Evolutionary conservation across 202 grass and related monocot genomes (phyloP), one percentile per base, ranked within the genome.

Genomic region (Saccharum hybrid): DNA sequence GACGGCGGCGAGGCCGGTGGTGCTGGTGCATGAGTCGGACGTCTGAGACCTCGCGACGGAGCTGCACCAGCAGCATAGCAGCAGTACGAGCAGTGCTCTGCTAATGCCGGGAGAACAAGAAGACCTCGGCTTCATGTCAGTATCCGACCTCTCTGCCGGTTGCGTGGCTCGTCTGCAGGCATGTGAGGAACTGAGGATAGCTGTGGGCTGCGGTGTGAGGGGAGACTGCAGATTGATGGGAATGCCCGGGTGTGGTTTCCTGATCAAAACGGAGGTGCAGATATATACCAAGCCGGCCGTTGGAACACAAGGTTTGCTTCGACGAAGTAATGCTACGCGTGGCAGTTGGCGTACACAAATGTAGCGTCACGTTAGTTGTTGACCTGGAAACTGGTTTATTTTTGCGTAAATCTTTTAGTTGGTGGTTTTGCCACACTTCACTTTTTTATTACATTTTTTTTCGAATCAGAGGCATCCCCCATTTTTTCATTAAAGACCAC

Each of bases 21-120:
- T 81, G 1, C 82, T 67, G 31, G 41, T n/a, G 85, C 92, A 94
- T 8, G 92, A 92, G 37, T 92, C 87, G 10, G 79, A 75, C 36
- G 89, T 72, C 65, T 78, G 82, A 18, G 93, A 82, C 22, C 22
- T 90, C 43, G 71, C 82, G 26, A 51, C 66, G 36, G 71, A 63
- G 72, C 45, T 68, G 67, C 74, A 81, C 34, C 26, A 78, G 65
- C 54, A 36, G 38, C 76, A 68, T 6, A 86, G 31, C 45, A 75
- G 12, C 48, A 70, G 30, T 68, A 79, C 30, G 68, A 85, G 36
- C 69, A 84, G 70, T 21, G 63, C 62, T 0, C 72, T 19, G 62
- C 28, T 16, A 3, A 10, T 46, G 21, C 7, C 6, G 48, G 21
- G 30, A n/a, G 43, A 66, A 7, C 16, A 39, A 1, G 61, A 76